Conservation (phyloP, 2,329 filamentous ascomycete genomes). For the Colletotrichum godetiae region DNA sequence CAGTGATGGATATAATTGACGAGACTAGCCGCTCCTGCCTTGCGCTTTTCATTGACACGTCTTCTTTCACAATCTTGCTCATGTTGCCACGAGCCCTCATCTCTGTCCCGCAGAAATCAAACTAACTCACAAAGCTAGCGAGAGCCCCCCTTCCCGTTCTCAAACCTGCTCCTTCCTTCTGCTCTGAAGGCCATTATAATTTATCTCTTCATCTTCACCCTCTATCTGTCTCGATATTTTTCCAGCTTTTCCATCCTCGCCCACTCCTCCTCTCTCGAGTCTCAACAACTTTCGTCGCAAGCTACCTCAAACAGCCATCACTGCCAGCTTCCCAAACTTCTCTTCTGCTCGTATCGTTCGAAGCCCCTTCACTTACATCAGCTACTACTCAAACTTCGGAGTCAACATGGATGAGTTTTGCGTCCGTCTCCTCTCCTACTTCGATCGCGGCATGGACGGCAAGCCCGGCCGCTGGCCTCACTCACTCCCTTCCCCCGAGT, state of each 20-base stretch:
- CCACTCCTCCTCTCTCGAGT: too few relatives aligned
- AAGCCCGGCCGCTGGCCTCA: slow-evolving; percentile 13
- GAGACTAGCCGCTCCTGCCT: background rate
- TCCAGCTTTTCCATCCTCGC: background rate
- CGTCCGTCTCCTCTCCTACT: slow-evolving; percentile 14
- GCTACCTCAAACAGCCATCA: fast-evolving
- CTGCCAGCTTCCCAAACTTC: background rate
- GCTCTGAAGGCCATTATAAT: background rate
- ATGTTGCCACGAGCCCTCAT: background rate
- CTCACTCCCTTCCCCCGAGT: background rate
- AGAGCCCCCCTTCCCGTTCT: background rate
- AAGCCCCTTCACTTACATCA: background rate
- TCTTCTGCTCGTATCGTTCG: background rate
- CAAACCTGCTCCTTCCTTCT: background rate
- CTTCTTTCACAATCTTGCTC: background rate
- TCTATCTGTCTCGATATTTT: background rate
- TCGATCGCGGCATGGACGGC: background rate
- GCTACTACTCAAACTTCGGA: fast-evolving
- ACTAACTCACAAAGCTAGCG: background rate
- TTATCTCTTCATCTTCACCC: background rate
- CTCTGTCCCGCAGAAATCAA: background rate
- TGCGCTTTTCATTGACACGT: background rate
- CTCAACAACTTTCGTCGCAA: background rate
- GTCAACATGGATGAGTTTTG: slow-evolving; percentile 12
- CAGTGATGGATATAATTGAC: background rate